Evolutionary conservation across 805 yeast genomes (phyloP).

Genomic region (Ogataea polymorpha): DNA sequence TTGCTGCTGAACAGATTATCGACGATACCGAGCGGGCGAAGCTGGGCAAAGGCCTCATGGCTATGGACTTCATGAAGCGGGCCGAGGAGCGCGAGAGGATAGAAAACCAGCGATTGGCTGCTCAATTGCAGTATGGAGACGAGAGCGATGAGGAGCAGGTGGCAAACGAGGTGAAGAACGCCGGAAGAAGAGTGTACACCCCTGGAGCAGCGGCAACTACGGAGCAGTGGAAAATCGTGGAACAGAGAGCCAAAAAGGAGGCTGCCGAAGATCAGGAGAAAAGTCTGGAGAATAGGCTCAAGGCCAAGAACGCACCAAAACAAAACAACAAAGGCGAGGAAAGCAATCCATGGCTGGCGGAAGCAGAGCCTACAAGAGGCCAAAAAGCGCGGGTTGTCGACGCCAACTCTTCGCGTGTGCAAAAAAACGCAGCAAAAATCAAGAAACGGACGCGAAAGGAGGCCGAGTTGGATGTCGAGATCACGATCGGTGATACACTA

Average conservation of each 20-base stretch:
- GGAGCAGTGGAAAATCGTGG: conserved; percentile 34
- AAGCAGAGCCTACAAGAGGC: conserved; percentile 34
- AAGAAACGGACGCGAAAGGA: conserved; percentile 35
- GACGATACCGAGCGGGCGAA: conserved; percentile 38
- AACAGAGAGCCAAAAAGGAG: conserved; percentile 41
- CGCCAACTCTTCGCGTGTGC: conserved; percentile 46
- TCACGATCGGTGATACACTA: conserved; percentile 54
- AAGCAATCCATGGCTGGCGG: conserved; percentile 50
- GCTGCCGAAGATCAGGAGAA: conserved; percentile 48
- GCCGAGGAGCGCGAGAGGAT: conserved; percentile 71
- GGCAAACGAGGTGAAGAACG: conserved; percentile 53
- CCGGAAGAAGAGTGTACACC: conserved; percentile 79
- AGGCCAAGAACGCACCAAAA: conserved; percentile 6
- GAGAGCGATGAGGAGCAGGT: conserved; percentile 36
- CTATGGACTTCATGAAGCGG: conserved; percentile 92
- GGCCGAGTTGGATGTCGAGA: conserved; percentile 36
- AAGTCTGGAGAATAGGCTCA: conserved; percentile 41
- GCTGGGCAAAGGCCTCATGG: conserved; percentile 85
- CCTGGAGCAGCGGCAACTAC: conserved; percentile 51
- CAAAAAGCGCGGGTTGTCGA: conserved; percentile 47
- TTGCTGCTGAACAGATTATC: conserved; percentile 38
- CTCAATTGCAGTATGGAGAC: conserved; percentile 45
- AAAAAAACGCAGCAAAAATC: conserved; percentile 46
- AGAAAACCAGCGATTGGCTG: conserved; percentile 54
- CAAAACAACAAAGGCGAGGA: conserved; percentile 14